Evolutionary conservation across 352 stramenopile genomes (phyloP).

Genomic region (Phytopythium sindhum): DNA sequence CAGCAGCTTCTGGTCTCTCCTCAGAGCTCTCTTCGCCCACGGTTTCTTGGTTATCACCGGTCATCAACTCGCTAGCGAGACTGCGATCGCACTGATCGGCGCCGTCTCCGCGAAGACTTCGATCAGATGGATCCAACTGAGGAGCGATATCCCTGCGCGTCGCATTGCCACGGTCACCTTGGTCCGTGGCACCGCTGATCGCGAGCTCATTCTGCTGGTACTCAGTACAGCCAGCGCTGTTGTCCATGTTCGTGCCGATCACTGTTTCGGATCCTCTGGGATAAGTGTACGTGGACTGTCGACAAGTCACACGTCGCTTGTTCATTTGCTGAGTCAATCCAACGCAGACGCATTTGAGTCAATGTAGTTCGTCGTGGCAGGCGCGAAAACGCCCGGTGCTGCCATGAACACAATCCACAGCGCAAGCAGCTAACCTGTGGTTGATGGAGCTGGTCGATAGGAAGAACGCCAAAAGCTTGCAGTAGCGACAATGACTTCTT

Average conservation of each 20-base stretch:
- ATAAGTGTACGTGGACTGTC: neutral
- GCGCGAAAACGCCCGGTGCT: no score
- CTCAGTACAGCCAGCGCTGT: neutral
- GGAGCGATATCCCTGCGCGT: neutral
- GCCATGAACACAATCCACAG: no score
- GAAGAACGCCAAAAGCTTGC: constrained; percentile 4
- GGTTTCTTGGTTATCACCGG: neutral
- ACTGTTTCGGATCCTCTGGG: neutral
- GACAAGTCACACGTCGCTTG: neutral
- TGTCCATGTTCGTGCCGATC: neutral
- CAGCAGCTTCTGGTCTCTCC: neutral
- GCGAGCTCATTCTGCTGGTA: neutral
- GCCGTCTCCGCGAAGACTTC: neutral
- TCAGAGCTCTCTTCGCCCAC: neutral
- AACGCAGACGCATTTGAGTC: neutral
- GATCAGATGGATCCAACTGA: neutral
- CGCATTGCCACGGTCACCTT: no score
- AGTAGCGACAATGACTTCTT: neutral
- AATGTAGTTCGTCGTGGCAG: no score
- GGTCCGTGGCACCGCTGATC: neutral
- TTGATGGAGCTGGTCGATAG: neutral
- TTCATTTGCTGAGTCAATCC: neutral
- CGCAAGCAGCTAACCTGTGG: neutral
- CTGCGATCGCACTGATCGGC: neutral
- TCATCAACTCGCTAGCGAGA: neutral